Percentiles rank a stretch among this genome's conserved stretches.
Conservation (phyloP, 2,329 filamentous ascomycete species). For the Phialophora expanda region DNA sequence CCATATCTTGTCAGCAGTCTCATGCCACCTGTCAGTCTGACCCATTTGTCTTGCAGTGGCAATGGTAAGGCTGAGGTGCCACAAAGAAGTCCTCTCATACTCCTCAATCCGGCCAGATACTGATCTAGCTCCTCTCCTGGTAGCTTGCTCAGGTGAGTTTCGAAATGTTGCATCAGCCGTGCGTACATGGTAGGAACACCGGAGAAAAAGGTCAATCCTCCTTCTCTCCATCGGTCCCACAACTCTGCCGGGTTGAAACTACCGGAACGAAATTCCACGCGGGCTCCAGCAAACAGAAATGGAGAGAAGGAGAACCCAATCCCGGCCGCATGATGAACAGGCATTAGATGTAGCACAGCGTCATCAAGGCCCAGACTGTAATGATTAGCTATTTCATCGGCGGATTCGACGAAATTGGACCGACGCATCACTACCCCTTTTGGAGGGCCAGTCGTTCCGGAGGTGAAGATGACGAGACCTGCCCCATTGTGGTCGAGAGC, state of each 20-base stretch:
- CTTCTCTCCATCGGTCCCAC: constrained; percentile 47
- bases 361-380: constrained; percentile 39
- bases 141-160: constrained; percentile 30
- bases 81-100: constrained; percentile 30
- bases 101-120: constrained; percentile 50
- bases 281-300: constrained; percentile 47
- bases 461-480: constrained; percentile 42
- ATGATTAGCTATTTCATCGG: constrained; percentile 19
- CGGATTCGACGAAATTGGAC: constrained; percentile 35
- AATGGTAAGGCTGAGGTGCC: constrained; percentile 55
- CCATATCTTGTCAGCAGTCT: constrained; percentile 51
- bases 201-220: constrained; percentile 45
- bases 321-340: constrained; percentile 43
- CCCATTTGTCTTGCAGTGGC: constrained; percentile 58
- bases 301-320: constrained; percentile 42
- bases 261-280: constrained; percentile 50
- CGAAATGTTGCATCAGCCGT: constrained; percentile 45
- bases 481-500: constrained; percentile 41
- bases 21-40: constrained; percentile 47
- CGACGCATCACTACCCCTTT: constrained; percentile 37
- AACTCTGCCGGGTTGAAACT: constrained; percentile 46
- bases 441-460: constrained; percentile 38
- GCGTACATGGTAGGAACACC: constrained; percentile 51
- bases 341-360: constrained; percentile 45
- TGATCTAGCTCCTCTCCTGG: constrained; percentile 37